Conservation (phyloP, 1,139 yeast species). For the Casaregolazyma lundiana region DNA sequence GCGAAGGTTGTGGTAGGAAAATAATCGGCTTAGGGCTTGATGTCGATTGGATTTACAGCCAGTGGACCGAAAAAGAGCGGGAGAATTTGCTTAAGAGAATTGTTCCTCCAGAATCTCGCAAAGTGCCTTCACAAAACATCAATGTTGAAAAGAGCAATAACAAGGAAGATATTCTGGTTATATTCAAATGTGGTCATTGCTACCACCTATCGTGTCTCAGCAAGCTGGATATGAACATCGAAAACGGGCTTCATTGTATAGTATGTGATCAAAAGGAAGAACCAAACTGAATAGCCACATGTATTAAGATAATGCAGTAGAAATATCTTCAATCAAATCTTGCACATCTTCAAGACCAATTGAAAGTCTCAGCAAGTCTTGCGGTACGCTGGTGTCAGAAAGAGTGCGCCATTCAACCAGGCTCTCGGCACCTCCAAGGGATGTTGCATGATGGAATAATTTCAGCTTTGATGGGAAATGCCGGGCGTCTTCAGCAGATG, state of each 20-base stretch:
- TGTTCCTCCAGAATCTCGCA: not conserved
- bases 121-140: not conserved
- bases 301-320: conserved; percentile 7
- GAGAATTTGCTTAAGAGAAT: conserved; percentile 9
- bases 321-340: conserved; percentile 66
- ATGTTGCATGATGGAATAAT: conserved; percentile 83
- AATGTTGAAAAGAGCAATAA: not conserved
- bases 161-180: conserved; percentile 32
- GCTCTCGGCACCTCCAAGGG: conserved; percentile 91
- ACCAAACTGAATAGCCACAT: not conserved
- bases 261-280: conserved; percentile 15
- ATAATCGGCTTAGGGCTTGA: conserved; percentile 59
- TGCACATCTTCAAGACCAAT: conserved; percentile 72
- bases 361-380: conserved; percentile 63
- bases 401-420: conserved; percentile 86
- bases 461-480: conserved; percentile 61
- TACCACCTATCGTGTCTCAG: conserved; percentile 61
- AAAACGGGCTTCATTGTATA: conserved; percentile 19
- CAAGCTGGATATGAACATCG: conserved; percentile 35
- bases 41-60: conserved; percentile 32
- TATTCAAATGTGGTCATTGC: conserved; percentile 59
- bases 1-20: conserved; percentile 66
- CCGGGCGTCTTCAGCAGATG: conserved; percentile 52
- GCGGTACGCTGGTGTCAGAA: conserved; percentile 55
- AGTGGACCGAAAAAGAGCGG: conserved; percentile 30